Evolutionary conservation across 352 stramenopile genomes (phyloP).

Genomic region (Phytophthora tubulina): DNA sequence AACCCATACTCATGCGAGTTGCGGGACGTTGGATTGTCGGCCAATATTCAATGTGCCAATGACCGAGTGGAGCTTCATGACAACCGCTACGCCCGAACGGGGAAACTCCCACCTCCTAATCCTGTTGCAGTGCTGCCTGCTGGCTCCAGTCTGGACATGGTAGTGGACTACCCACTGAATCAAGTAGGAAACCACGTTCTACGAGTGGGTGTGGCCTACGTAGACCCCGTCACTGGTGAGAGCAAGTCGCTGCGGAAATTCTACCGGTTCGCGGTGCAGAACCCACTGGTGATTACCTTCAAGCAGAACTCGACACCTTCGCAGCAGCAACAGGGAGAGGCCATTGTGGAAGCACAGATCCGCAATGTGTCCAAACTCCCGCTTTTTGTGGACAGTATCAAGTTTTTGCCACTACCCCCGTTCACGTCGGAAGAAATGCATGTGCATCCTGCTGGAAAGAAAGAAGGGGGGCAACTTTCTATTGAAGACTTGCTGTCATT

Average conservation of each 20-base stretch:
- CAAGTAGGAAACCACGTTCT: conserved; percentile 91
- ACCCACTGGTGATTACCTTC: conserved; percentile 89
- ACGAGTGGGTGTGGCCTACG: conserved; percentile 81
- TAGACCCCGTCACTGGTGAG: conserved; percentile 79
- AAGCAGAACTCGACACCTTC: conserved; percentile 57
- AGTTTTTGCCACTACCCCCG: conserved; percentile 68
- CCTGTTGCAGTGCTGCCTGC: conserved; percentile 71
- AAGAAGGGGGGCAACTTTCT: conserved; percentile 11
- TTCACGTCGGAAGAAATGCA: conserved; percentile 64
- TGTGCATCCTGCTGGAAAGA: conserved; percentile 15
- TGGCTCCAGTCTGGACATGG: conserved; percentile 90
- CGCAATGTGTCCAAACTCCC: conserved; percentile 85
- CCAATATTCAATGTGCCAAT: conserved; percentile 90
- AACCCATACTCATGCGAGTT: conserved; percentile 89
- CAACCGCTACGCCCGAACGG: conserved; percentile 76
- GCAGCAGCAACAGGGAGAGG: conserved; percentile 52
- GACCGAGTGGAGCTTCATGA: conserved; percentile 83
- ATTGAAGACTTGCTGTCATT: conserved; percentile 49
- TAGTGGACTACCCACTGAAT: conserved; percentile 91
- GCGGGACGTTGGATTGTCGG: conserved; percentile 78
- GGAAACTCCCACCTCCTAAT: conserved; percentile 78
- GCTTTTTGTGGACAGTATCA: conserved; percentile 85
- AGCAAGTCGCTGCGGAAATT: conserved; percentile 92
- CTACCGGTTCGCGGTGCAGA: conserved; percentile 92
- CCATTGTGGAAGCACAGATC: conserved; percentile 83